Base-by-base conservation (phyloP, 768 basidiomycete species). In the Rubroboletus satanas region DNA sequence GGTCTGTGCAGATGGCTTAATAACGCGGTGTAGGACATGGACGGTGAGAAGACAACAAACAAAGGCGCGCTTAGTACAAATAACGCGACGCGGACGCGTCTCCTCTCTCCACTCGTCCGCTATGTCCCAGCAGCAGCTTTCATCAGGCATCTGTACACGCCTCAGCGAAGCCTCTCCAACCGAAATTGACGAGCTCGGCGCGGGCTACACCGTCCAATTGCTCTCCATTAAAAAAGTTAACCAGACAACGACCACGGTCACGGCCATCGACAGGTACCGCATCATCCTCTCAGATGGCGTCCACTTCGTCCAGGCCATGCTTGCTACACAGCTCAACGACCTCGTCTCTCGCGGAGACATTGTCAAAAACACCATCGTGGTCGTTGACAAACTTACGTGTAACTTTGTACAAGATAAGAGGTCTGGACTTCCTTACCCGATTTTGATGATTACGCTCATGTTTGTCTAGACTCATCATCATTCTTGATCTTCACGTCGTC, bases 281-380 rank as follows among this genome's bases (percentile, higher is more conserved):
- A 79, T 96, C 56, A 91, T 98, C 71, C 75, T 98, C 38, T 96
- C 93, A 0, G 96, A 98, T 71, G 94, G 96, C 38, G 76, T 78
- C 18, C 74, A 89, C 60, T 97, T 90, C 69, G 77, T 89, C 45
- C 97, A 98, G 70, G 86, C 90, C 26, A 98, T 99, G 97, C 78
- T 98, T 33, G 91, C 94, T 5, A 98, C 95, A 0, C 89, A 93
- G 65, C 80, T 94, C 43, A 98, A 98, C 64, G 58, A 75, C 7
- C 73, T 92, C 59, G 84, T 95, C 14, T 79, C 85, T 15, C 76
- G 83, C 0, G 81, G 83, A 7, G 65, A 74, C 1, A 75, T 98
- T 33, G 71, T 73, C 36, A 90, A 86, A 65, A 77, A 89, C 65
- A 77, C 83, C 1, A 72, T 98, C 21, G 81, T 87, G 37, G 76